Evolutionary conservation across 129 eudicot species (phyloP).

Genomic region (Deinandra increscens): DNA sequence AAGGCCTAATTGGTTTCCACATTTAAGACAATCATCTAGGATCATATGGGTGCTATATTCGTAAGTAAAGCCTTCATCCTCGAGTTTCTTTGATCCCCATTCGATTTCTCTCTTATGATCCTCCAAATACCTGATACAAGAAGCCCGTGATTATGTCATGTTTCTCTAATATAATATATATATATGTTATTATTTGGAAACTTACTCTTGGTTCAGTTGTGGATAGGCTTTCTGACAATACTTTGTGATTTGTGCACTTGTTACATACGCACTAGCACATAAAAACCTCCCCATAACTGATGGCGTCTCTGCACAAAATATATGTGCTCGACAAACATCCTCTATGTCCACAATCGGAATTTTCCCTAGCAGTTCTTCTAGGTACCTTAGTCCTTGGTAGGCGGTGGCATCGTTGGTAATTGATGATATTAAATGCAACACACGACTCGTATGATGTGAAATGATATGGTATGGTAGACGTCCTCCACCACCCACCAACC

Average conservation of each 20-base stretch:
- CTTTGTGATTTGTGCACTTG: slow-evolving; percentile 41
- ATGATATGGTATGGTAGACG: slow-evolving; percentile 15
- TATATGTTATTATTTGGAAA: background rate
- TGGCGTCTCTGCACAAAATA: slow-evolving; percentile 44
- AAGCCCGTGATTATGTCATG: background rate
- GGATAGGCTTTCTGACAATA: slow-evolving; percentile 34
- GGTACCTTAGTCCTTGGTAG: slow-evolving; percentile 13
- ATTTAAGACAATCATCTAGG: slow-evolving; percentile 34
- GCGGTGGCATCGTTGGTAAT: background rate
- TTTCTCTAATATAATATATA: too few relatives aligned
- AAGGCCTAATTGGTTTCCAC: slow-evolving; percentile 23
- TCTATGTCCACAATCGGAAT: slow-evolving; percentile 48
- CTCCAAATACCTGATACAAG: slow-evolving; percentile 30
- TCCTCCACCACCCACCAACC: slow-evolving; percentile 58
- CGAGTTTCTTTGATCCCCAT: slow-evolving; percentile 51
- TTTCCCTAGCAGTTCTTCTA: slow-evolving; percentile 52
- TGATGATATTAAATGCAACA: slow-evolving; percentile 30
- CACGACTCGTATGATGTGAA: too few relatives aligned
- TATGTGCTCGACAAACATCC: slow-evolving; percentile 48
- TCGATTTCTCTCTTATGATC: slow-evolving; percentile 31
- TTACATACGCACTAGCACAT: slow-evolving; percentile 37
- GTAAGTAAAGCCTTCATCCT: slow-evolving; percentile 51
- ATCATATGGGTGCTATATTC: slow-evolving; percentile 34
- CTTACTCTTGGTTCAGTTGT: slow-evolving; percentile 42
- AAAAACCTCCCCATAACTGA: slow-evolving; percentile 40